phyloP scores from a whole-genome alignment of 768 basidiomycete genomes.

The Panus rudis region DNA sequence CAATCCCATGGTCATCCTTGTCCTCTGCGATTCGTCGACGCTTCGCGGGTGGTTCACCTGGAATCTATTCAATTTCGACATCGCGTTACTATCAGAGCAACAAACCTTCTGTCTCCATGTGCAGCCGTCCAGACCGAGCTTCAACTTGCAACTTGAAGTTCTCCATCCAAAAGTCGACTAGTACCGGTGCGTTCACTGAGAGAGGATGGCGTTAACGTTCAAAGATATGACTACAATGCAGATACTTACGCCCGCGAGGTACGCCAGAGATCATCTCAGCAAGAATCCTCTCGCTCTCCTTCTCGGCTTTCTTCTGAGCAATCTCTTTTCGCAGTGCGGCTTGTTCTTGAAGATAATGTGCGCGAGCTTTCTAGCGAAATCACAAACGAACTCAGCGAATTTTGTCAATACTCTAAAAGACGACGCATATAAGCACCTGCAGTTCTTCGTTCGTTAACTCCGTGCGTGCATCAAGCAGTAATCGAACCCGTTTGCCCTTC shows the following conservation, averaged over 20 bases:
- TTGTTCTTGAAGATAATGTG: constrained; percentile 63
- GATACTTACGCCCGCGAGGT: constrained; percentile 52
- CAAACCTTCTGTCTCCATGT: constrained; percentile 33
- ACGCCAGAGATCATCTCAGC: constrained; percentile 62
- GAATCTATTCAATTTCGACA: background rate
- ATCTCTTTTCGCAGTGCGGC: constrained; percentile 42
- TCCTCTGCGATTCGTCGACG: constrained; percentile 43
- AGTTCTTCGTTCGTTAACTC: constrained; percentile 81
- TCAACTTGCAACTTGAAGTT: constrained; percentile 67
- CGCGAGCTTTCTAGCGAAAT: constrained; percentile 59
- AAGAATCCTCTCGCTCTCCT: constrained; percentile 43
- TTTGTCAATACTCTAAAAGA: background rate
- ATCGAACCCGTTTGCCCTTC: constrained; percentile 46
- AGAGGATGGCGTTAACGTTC: constrained; percentile 1
- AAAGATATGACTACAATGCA: background rate
- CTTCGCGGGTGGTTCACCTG: constrained; percentile 29
- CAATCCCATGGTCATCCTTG: constrained; percentile 6
- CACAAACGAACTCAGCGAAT: constrained; percentile 1
- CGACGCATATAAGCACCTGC: constrained; percentile 37
- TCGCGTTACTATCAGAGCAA: too few species aligned
- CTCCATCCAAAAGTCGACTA: constrained; percentile 69
- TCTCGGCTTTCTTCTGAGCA: constrained; percentile 47
- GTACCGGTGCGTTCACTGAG: constrained; percentile 57
- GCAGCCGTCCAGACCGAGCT: constrained; percentile 42
- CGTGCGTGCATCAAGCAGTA: constrained; percentile 64